Conservation (phyloP, 2,329 filamentous ascomycete species). For the Colletotrichum higginsianum region DNA sequence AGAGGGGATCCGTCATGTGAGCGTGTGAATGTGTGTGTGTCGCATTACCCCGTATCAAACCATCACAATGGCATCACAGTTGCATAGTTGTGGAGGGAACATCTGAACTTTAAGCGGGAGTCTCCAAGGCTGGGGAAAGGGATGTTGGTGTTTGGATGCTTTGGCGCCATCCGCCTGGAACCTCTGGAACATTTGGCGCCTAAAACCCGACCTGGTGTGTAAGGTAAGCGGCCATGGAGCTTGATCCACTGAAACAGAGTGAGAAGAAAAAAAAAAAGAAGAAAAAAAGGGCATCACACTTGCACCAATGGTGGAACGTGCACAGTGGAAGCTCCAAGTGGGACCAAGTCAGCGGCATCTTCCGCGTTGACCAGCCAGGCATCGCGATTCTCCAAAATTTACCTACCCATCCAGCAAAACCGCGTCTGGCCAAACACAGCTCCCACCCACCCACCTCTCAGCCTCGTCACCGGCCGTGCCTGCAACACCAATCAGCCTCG, state of each 20-base stretch:
- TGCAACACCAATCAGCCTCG: conserved; percentile 6
- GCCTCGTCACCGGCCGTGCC: conserved; percentile 15
- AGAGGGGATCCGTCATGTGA: neutral
- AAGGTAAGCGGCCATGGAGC: neutral
- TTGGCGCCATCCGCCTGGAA: conserved; percentile 9
- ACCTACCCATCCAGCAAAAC: conserved; percentile 27
- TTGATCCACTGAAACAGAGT: neutral
- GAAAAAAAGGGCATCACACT: no score
- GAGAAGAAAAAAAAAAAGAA: no score
- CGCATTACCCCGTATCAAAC: neutral
- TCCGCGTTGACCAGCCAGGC: conserved; percentile 36
- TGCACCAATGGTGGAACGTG: neutral
- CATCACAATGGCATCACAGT: conserved; percentile 35
- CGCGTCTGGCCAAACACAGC: conserved; percentile 37
- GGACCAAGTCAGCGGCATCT: conserved; percentile 30
- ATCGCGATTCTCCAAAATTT: conserved; percentile 45
- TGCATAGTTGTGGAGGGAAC: conserved; percentile 11
- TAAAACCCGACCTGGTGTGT: neutral
- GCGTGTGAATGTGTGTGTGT: neutral
- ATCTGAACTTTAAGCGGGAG: conserved; percentile 14
- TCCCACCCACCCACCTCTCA: conserved; percentile 5
- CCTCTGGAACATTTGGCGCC: neutral
- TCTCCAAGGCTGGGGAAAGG: conserved; percentile 1
- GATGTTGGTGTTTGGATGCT: neutral
- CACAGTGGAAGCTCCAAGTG: neutral